Conservation (phyloP, 805 yeast species). For the Lipomyces spencermartinsiae region DNA sequence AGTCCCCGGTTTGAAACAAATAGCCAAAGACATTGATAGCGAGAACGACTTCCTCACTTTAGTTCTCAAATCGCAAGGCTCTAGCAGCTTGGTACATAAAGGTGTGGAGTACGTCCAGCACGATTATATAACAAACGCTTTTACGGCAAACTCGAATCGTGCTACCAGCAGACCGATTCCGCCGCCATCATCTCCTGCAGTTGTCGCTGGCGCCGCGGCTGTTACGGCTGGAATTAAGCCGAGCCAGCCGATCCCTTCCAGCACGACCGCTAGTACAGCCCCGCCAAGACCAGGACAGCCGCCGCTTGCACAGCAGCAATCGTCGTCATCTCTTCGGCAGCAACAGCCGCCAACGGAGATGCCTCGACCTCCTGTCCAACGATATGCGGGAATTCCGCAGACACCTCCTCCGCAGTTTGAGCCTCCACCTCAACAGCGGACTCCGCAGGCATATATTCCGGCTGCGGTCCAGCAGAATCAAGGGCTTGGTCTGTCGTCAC, state of each 20-base stretch:
- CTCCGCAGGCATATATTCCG: background rate
- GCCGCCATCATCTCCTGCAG: slow-evolving; percentile 4
- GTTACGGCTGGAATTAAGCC: background rate
- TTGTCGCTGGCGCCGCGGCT: background rate
- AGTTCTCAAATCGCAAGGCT: slow-evolving; percentile 53
- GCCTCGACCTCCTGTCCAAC: slow-evolving; percentile 7
- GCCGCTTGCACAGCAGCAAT: slow-evolving; percentile 10
- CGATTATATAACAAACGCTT: slow-evolving; percentile 12
- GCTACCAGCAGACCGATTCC: background rate
- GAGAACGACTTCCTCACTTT: slow-evolving; percentile 81
- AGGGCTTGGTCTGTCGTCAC: background rate
- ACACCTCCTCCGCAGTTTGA: background rate
- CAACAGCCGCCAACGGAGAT: slow-evolving; percentile 6
- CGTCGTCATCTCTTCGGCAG: background rate
- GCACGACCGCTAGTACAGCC: background rate
- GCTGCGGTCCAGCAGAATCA: background rate
- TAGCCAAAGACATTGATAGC: slow-evolving; percentile 80
- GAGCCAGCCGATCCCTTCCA: background rate
- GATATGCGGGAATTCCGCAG: background rate
- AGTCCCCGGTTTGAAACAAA: slow-evolving; percentile 71
- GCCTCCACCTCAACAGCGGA: background rate
- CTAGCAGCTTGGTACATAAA: slow-evolving; percentile 44
- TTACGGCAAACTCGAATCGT: slow-evolving; percentile 4
- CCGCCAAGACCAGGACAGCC: background rate
- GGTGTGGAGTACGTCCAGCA: slow-evolving; percentile 46